phyloP scores from a whole-genome alignment of 2,329 filamentous ascomycete species.

The Phialophora chinensis region DNA sequence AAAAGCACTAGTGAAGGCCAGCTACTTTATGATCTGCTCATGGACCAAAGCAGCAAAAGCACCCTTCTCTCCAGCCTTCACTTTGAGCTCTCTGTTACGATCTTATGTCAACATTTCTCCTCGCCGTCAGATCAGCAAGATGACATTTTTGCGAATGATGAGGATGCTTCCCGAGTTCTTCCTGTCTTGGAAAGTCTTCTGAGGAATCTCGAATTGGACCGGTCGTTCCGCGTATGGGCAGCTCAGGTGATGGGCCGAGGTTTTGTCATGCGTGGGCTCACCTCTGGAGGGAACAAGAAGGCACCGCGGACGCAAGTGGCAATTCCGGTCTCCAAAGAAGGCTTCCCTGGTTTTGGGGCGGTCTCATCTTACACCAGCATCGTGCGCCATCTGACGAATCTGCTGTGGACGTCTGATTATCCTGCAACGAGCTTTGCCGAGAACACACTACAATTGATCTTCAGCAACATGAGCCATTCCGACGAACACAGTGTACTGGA shows the following conservation, averaged over 20 bases:
- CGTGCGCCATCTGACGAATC: constrained; percentile 22
- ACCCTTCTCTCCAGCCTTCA: constrained; percentile 74
- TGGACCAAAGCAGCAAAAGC: constrained; percentile 68
- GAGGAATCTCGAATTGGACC: constrained; percentile 65
- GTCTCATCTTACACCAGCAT: constrained; percentile 35
- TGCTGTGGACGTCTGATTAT: constrained; percentile 32
- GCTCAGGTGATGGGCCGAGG: constrained; percentile 82
- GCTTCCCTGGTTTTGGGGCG: constrained; percentile 18
- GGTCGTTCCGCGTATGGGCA: constrained; percentile 81
- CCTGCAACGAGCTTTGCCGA: constrained; percentile 45
- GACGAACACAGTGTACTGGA: constrained; percentile 46
- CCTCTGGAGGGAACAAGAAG: constrained; percentile 13
- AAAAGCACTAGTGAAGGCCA: constrained; percentile 76
- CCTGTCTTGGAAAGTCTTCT: constrained; percentile 79
- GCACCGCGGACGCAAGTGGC: not conserved
- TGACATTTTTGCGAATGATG: constrained; percentile 73
- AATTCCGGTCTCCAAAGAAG: constrained; percentile 9
- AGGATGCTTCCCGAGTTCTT: constrained; percentile 66
- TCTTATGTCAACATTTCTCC: constrained; percentile 77
- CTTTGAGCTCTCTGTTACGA: constrained; percentile 70
- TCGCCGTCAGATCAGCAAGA: constrained; percentile 62
- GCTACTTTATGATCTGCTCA: constrained; percentile 77
- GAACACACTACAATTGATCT: constrained; percentile 51
- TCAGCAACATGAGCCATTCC: constrained; percentile 44
- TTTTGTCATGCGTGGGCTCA: constrained; percentile 75